Base-by-base conservation (phyloP, 495 filamentous ascomycete genomes). In the Tuber microsphaerosporum region DNA sequence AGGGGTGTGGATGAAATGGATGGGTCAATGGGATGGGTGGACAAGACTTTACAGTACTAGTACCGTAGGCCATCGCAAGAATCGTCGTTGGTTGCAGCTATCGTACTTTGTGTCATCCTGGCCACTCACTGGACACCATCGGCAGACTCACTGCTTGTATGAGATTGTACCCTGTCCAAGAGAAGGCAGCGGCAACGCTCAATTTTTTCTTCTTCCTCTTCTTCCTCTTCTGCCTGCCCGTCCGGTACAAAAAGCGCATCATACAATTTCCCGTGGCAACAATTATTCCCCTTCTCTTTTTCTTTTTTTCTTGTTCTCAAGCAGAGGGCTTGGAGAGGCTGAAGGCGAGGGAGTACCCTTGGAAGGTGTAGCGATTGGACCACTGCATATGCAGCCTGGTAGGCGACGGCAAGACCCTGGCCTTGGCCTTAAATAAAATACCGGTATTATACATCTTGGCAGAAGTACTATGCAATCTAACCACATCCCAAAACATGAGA, bases 401-500 rank as follows among this genome's bases (percentile, higher is more conserved):
- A 34, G 56, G 44, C 74, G 16, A 70, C 68, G 77, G 77, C 74
- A 78, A 78, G 75, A 74, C 77, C 77, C 77, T 79, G 44, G 70
- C 72, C 75, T 79, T 74, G 73, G 77, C 74, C 12, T 65, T 65
- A 31, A 79, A 79, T 79, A 74, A 78, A 74, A 71, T 44, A 65
- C 68, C 76, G 14, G n/a, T 31, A 26, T 65, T 65, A 17, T 65
- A 56, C 51, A 51, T 74, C 77, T 78, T 78, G 75, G 76, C 75
- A 70, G 48, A 61, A 73, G 41, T 69, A 77, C 37, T 61, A 39
- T 71, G 75, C 77, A 79, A 78, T 79, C 77, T 77, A 74, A 73
- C 73, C 75, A 71, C 69, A 79, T 79, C 77, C 76, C 65, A 79
- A 74, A 79, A 74, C 77, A 79, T 68, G 68, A 74, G 75, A 79